phyloP scores from a whole-genome alignment of 768 basidiomycete species.

The Holtermanniella nyarrowii region DNA sequence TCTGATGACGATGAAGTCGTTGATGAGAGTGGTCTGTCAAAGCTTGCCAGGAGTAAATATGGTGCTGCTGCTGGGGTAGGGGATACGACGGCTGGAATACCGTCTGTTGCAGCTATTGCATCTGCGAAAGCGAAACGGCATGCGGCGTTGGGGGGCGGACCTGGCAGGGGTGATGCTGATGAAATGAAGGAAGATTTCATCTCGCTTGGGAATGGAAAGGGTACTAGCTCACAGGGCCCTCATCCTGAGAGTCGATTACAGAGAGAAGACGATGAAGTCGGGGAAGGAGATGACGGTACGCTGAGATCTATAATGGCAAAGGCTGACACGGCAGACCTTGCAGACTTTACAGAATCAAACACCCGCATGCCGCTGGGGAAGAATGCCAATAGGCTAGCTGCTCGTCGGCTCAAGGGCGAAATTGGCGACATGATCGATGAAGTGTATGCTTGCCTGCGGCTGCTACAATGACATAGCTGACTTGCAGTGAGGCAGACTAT shows the following conservation, averaged over 20 bases:
- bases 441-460: conserved; percentile 17
- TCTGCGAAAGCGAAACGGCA: conserved; percentile 41
- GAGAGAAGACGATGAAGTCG: conserved; percentile 44
- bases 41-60: conserved; percentile 36
- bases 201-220: conserved; percentile 38
- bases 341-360: conserved; percentile 38
- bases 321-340: conserved; percentile 24
- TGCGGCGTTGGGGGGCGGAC: conserved; percentile 27
- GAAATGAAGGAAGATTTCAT: conserved; percentile 39
- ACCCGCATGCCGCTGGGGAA: conserved; percentile 41
- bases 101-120: conserved; percentile 40
- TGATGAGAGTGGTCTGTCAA: conserved; percentile 20
- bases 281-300: conserved; percentile 38
- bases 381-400: conserved; percentile 39
- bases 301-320: neutral
- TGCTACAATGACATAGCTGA: neutral
- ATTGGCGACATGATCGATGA: conserved; percentile 44
- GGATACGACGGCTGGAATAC: conserved; percentile 37
- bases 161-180: conserved; percentile 10
- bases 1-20: conserved; percentile 10
- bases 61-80: conserved; percentile 16
- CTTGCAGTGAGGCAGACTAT: conserved; percentile 35
- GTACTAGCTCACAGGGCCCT: conserved; percentile 33
- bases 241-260: conserved; percentile 43
- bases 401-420: conserved; percentile 34